Evolutionary conservation across 2,329 filamentous ascomycete genomes (phyloP).

Genomic region (Colletotrichum lentis): DNA sequence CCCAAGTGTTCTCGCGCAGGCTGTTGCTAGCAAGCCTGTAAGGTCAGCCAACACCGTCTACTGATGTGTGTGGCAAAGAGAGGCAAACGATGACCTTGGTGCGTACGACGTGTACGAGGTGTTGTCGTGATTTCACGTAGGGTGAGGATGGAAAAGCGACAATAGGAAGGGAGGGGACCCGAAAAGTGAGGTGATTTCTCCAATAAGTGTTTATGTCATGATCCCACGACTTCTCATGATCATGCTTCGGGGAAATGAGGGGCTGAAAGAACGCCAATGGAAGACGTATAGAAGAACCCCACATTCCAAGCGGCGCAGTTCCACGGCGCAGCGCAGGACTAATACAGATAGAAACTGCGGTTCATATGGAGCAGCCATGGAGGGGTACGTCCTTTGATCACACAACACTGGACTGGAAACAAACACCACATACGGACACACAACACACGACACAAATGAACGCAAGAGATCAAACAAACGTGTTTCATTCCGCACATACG

Average conservation of each 20-base stretch:
- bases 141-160: neutral
- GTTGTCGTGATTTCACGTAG: neutral
- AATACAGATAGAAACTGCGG: conserved; percentile 1
- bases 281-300: conserved; percentile 15
- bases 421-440: conserved; percentile 38
- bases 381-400: neutral
- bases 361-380: neutral
- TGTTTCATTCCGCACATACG: conserved; percentile 34
- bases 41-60: too few species aligned
- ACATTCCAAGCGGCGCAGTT: conserved; percentile 26
- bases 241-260: conserved; percentile 26
- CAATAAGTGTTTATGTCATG: conserved; percentile 14
- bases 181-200: conserved; percentile 10
- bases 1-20: neutral
- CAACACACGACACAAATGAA: conserved; percentile 37
- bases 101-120: neutral
- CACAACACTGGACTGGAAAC: conserved; percentile 19
- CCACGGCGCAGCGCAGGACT: neutral
- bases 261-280: conserved; percentile 3
- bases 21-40: neutral
- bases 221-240: conserved; percentile 33
- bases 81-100: neutral
- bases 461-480: conserved; percentile 40
- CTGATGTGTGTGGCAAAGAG: too few species aligned
- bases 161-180: too few species aligned